Conservation (phyloP, 2,329 filamentous ascomycete species). For the Colletotrichum sp. region DNA sequence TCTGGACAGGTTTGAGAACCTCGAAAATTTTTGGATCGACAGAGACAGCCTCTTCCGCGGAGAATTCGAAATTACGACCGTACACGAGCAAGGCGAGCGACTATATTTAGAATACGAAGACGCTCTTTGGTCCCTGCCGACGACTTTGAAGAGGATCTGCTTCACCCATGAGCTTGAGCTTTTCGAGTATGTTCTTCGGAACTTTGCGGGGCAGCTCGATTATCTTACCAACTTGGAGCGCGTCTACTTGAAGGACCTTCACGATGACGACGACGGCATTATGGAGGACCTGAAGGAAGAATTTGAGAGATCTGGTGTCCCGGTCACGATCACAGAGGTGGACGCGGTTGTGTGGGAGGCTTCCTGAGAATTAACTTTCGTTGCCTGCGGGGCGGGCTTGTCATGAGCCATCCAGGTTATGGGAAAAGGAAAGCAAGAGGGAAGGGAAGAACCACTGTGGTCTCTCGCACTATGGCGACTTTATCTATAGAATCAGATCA, state of each 20-base stretch:
- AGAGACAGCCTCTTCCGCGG: not conserved
- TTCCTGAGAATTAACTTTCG: not conserved
- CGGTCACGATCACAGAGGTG: not conserved
- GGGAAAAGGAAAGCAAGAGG: not conserved
- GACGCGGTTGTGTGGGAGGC: not conserved
- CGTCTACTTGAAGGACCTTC: not conserved
- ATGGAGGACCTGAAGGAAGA: not conserved
- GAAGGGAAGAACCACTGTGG: not conserved
- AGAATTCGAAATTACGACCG: not conserved
- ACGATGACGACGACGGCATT: not conserved
- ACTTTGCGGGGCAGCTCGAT: not conserved
- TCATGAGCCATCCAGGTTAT: not conserved
- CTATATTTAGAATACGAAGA: not conserved
- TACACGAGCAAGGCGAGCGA: not conserved
- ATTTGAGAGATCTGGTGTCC: not conserved
- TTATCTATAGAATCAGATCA: not conserved
- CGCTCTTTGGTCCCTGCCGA: not conserved
- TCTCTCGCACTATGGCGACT: not conserved
- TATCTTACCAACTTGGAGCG: not conserved
- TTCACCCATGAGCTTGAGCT: not conserved
- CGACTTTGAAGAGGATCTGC: not conserved
- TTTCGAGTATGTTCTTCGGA: not conserved
- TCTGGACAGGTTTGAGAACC: not conserved
- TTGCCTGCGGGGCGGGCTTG: not conserved
- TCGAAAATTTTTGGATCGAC: not conserved